A percentile compares a stretch with the other conserved stretches of the same genome.
Evolutionary conservation across 345 rosid genomes (phyloP).

Genomic region (Murraya koenigii): DNA sequence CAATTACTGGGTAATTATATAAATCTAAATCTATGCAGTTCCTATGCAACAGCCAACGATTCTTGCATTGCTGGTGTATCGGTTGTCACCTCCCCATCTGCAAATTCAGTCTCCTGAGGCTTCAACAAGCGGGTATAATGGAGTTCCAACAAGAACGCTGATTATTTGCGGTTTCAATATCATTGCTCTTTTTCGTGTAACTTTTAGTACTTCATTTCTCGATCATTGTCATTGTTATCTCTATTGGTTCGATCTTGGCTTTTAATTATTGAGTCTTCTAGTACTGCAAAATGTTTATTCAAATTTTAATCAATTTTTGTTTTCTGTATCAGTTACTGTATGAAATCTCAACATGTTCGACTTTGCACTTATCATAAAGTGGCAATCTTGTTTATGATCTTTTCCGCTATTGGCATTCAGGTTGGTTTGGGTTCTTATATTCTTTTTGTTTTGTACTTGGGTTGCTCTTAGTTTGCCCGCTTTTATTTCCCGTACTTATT

Average conservation of each 20-base stretch:
- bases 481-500: too few species aligned
- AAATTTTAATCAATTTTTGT: not conserved
- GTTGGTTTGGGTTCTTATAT: slow-evolving; percentile 8
- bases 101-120: slow-evolving; percentile 11
- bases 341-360: slow-evolving; percentile 18
- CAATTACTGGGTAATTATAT: not conserved
- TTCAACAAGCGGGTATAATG: slow-evolving; percentile 42
- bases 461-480: not conserved
- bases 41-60: not conserved
- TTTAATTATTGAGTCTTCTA: not conserved
- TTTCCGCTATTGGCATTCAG: slow-evolving; percentile 10
- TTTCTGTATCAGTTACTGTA: slow-evolving; percentile 16
- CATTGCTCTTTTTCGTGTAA: too few species aligned
- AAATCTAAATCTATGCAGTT: not conserved
- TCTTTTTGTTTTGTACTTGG: not conserved
- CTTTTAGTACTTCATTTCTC: not conserved
- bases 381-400: slow-evolving; percentile 26
- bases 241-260: not conserved
- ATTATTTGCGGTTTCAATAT: too few species aligned
- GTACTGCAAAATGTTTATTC: not conserved
- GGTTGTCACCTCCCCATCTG: not conserved
- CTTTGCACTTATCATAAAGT: slow-evolving; percentile 6
- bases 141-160: not conserved
- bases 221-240: not conserved
- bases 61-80: not conserved